Evolutionary conservation across 306 rosid species (phyloP).

Genomic region (Potentilla sterilis): DNA sequence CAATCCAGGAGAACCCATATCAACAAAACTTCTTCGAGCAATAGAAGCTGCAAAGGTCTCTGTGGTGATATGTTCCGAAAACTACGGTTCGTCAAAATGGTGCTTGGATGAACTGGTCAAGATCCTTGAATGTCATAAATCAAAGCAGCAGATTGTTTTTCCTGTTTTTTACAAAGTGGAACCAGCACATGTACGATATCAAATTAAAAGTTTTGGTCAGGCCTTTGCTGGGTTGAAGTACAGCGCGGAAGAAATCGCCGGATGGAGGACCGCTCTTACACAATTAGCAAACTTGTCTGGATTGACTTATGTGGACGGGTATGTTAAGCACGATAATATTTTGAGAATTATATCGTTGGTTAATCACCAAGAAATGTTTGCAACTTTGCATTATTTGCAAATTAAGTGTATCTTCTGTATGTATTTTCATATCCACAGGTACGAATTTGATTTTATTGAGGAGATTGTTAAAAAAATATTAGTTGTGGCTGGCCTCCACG

Average conservation of each 20-base stretch:
- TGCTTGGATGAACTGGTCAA: slow-evolving; percentile 3
- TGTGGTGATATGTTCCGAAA: background rate
- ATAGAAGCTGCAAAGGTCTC: background rate
- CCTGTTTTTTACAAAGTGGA: background rate
- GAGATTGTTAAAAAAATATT: too few relatives aligned
- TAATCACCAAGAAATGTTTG: too few relatives aligned
- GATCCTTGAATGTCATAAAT: background rate
- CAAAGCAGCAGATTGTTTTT: background rate
- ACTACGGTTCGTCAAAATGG: background rate
- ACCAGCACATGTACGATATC: background rate
- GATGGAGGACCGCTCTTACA: background rate
- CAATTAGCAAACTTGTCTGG: background rate
- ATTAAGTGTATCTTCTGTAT: too few relatives aligned
- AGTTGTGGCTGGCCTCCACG: too few relatives aligned
- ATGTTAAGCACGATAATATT: too few relatives aligned
- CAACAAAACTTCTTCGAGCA: background rate
- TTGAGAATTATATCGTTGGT: too few relatives aligned
- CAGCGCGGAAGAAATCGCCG: background rate
- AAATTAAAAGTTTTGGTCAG: background rate
- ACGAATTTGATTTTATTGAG: too few relatives aligned
- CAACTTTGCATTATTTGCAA: too few relatives aligned
- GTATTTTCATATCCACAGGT: too few relatives aligned
- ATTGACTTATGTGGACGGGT: too few relatives aligned
- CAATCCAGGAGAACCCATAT: background rate
- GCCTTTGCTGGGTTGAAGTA: background rate